Evolutionary conservation across 352 stramenopile genomes (phyloP).

Genomic region (Pythium vanterpoolii): DNA sequence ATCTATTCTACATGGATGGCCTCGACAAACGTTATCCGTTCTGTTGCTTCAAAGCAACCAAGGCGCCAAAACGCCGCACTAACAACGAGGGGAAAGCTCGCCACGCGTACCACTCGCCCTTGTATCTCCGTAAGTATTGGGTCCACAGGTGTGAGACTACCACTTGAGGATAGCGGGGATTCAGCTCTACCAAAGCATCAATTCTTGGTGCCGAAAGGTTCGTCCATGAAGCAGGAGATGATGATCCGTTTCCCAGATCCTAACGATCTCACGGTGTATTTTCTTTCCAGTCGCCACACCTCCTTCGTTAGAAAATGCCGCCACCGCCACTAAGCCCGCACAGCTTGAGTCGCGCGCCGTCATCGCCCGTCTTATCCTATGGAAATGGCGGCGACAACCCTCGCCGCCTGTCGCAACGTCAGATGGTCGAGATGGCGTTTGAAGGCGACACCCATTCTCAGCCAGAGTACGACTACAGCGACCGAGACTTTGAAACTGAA

Average conservation of each 20-base stretch:
- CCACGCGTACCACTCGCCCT: background rate
- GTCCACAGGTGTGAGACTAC: background rate
- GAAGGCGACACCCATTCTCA: conserved; percentile 18
- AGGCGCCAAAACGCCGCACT: conserved; percentile 12
- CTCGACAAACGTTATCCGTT: conserved; percentile 7
- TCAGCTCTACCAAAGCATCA: background rate
- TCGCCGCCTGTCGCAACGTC: conserved; percentile 18
- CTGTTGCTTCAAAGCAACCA: conserved; percentile 14
- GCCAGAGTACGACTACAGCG: background rate
- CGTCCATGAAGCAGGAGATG: background rate
- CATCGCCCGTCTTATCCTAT: background rate
- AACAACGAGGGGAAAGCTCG: background rate
- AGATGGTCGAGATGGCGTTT: conserved; percentile 45
- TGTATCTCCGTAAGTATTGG: background rate
- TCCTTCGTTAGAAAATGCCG: too few species aligned
- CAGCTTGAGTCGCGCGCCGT: background rate
- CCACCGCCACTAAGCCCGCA: conserved; percentile 18
- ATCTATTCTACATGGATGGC: conserved; percentile 4
- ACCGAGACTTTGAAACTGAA: background rate
- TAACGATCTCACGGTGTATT: too few species aligned
- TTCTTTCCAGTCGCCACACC: background rate
- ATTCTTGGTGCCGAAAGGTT: background rate
- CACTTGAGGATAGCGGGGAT: background rate
- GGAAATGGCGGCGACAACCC: background rate
- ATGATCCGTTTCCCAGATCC: background rate